Evolutionary conservation across 2,329 filamentous ascomycete species (phyloP).

Genomic region (Fusarium sp.): DNA sequence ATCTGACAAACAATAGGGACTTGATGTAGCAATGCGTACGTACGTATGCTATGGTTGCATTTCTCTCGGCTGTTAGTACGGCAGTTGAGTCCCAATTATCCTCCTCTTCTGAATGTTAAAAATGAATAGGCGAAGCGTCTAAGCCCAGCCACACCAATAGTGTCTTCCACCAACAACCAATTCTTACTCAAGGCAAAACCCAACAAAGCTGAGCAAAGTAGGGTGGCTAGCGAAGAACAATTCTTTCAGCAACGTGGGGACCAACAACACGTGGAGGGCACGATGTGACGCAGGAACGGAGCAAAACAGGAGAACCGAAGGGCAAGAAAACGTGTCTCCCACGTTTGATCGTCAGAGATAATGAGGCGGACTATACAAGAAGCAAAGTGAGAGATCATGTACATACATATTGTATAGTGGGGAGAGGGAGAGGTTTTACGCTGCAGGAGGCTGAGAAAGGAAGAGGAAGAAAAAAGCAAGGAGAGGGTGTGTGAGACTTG

Average conservation of each 20-base stretch:
- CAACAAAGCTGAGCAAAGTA: conserved; percentile 9
- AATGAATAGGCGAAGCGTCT: conserved; percentile 14
- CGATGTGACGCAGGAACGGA: conserved; percentile 29
- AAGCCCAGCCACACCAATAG: conserved; percentile 21
- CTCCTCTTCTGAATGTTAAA: not conserved
- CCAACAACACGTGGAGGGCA: conserved; percentile 45
- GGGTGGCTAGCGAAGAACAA: conserved; percentile 7
- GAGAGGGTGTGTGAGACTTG: conserved; percentile 15
- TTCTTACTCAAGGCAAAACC: not conserved
- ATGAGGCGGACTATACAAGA: conserved; percentile 1
- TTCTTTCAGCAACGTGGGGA: not conserved
- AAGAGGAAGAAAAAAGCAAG: conserved; percentile 22
- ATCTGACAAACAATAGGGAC: not conserved
- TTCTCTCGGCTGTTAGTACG: not conserved
- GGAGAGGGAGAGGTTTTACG: no score
- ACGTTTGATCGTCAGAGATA: conserved; percentile 31
- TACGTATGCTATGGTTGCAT: no score
- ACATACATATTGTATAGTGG: not conserved
- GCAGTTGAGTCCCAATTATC: not conserved
- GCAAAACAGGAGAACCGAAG: conserved; percentile 6
- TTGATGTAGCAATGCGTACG: not conserved
- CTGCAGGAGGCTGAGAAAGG: no score
- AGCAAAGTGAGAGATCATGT: conserved; percentile 4
- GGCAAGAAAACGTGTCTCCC: conserved; percentile 33
- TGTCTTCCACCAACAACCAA: conserved; percentile 6